Evolutionary conservation across 1,284 basidiomycete genomes (phyloP), one percentile per base, ranked within the genome.

Genomic region (Apiotrichum sp.): DNA sequence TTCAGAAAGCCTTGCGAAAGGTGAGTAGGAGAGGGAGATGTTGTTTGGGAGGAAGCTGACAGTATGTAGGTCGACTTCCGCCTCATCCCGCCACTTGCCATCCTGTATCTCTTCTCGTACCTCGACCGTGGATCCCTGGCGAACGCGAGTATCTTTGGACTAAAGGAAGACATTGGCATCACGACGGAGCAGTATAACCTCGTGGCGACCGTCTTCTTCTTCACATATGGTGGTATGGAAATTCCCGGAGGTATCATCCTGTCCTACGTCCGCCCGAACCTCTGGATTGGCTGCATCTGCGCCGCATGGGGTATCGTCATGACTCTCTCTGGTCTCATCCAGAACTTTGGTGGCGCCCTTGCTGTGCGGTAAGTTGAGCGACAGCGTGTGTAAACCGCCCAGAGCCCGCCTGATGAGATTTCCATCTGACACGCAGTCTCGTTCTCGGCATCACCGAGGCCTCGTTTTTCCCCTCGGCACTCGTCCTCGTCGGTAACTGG

Each of bases 261-360:
- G n/a, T 51, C 47, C 11, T 63, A 61, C 40, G 59, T 63, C 7
- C 53, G 53, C 10, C 62, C 62, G 10, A 45, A 35, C 14, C 35
- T 48, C 35, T 48, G 47, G 47, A 48, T 48, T 32, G 47, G 47
- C 22, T 22, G 8, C 47, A 48, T 48, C 35, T 48, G 47, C 35
- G n/a, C 6, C 22, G 36, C 47, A 8, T 48, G 47, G 47, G 47
- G 47, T 5, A 39, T 48, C 14, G 71, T 74, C 62, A 77, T 77
- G 74, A 67, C 80, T 1, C 69, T 85, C 53, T 83, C 80, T n/a
- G 80, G 80, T 11, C 68, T 85, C 43, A 80, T 77, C 6, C 70
- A 79, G 39, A 83, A 78, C 63, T 86, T 81, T 63, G 77, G 72
- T 32, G 83, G 83, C 5, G 53, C 54, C 16, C 50, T 59, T 16